Percentiles rank a stretch among this genome's conserved stretches.
Evolutionary conservation across 495 filamentous ascomycete species (phyloP).

Genomic region (Thozetella sp.): DNA sequence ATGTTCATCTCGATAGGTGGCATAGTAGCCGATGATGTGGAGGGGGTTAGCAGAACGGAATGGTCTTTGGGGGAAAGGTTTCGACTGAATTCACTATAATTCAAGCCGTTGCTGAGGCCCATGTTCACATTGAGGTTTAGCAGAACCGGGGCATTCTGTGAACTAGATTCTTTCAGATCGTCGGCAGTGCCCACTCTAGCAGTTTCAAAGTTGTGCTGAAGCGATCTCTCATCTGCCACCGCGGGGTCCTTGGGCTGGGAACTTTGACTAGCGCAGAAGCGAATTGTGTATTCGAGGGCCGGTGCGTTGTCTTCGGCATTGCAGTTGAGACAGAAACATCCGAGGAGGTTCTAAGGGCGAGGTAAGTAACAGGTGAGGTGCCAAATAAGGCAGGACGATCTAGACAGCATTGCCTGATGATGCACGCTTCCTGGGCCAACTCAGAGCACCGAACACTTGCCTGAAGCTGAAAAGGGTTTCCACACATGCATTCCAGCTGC

Average conservation of each 20-base stretch:
- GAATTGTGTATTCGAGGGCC: conserved; percentile 14
- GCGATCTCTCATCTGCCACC: conserved; percentile 22
- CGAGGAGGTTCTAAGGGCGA: conserved; percentile 14
- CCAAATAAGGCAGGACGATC: not conserved
- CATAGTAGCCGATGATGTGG: not conserved
- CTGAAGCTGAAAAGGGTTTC: not conserved
- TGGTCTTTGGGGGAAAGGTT: not conserved
- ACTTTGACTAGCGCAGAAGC: conserved; percentile 41
- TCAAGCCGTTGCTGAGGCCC: not conserved
- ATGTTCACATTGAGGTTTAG: conserved; percentile 13
- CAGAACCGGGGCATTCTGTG: conserved; percentile 8
- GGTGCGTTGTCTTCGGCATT: conserved; percentile 19
- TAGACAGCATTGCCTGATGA: not conserved
- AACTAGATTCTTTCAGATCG: conserved; percentile 31
- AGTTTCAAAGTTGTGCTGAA: conserved; percentile 27
- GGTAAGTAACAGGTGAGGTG: conserved; percentile 1
- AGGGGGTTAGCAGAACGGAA: not conserved
- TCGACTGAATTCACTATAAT: conserved; percentile 8
- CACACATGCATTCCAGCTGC: not conserved
- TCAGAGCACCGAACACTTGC: not conserved
- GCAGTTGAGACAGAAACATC: conserved; percentile 22
- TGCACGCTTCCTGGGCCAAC: conserved; percentile 14
- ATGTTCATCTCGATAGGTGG: conserved; percentile 20
- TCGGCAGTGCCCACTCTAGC: not conserved
- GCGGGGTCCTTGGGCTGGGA: conserved; percentile 31